Evolutionary conservation across 2,329 filamentous ascomycete species (phyloP).

Genomic region (Ceratocystis alfenasii): DNA sequence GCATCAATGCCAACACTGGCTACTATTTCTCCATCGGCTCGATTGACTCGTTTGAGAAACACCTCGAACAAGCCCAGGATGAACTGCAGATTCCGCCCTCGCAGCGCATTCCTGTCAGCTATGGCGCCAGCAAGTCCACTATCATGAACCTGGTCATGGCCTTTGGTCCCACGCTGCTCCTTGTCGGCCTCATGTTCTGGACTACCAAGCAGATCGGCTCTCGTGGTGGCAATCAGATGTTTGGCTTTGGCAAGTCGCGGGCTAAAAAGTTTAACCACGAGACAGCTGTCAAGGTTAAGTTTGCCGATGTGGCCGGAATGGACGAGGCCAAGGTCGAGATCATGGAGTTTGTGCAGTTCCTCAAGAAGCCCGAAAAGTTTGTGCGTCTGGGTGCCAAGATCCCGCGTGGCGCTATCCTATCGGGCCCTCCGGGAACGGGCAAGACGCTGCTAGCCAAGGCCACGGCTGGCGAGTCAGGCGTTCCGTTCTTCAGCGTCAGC

Average conservation of each 20-base stretch:
- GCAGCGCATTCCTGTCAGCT: constrained; percentile 90
- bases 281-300: constrained; percentile 91
- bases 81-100: constrained; percentile 72
- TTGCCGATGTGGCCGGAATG: constrained; percentile 91
- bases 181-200: constrained; percentile 74
- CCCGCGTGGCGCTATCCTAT: constrained; percentile 87
- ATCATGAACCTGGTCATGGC: constrained; percentile 55
- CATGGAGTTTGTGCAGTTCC: constrained; percentile 97
- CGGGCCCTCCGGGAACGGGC: constrained; percentile 95
- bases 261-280: constrained; percentile 98
- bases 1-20: constrained; percentile 53
- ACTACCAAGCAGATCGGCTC: constrained; percentile 63
- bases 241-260: constrained; percentile 89
- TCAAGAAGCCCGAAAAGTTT: constrained; percentile 87
- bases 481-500: constrained; percentile 96
- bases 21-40: constrained; percentile 97
- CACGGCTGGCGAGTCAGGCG: constrained; percentile 89
- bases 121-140: constrained; percentile 59
- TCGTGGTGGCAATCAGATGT: constrained; percentile 64
- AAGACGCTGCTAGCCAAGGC: constrained; percentile 96
- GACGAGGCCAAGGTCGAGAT: constrained; percentile 97
- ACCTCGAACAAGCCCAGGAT: constrained; percentile 74
- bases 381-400: constrained; percentile 95
- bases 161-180: constrained; percentile 76
- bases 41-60: constrained; percentile 80